Conservation (phyloP, 176 grass and related monocot species). For the barley (Hordeum vulgare) region DNA sequence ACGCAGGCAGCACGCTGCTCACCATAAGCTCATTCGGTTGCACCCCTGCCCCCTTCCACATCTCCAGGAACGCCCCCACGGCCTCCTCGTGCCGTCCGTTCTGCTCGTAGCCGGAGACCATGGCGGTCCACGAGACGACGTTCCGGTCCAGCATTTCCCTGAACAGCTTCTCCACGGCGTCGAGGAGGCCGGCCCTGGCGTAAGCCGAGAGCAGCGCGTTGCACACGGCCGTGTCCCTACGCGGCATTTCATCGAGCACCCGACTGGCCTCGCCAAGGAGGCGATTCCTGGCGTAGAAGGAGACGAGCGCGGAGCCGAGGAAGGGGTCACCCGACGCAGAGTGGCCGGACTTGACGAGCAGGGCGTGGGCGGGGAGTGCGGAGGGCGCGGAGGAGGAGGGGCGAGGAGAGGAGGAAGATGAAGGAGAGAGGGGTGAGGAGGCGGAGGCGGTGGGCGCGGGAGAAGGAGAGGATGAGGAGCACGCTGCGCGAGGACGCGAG, state of each 20-base stretch:
- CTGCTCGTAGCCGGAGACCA: slow-evolving; percentile 62
- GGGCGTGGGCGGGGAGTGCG: too few relatives aligned
- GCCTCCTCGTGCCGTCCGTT: slow-evolving; percentile 40
- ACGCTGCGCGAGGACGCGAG: slow-evolving; percentile 20
- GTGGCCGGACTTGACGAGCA: slow-evolving; percentile 41
- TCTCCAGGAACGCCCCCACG: slow-evolving; percentile 40
- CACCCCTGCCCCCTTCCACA: slow-evolving; percentile 37
- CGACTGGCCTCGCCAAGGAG: slow-evolving; percentile 16
- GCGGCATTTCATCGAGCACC: slow-evolving; percentile 39
- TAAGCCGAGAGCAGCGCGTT: slow-evolving; percentile 61
- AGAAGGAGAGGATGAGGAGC: slow-evolving; percentile 34
- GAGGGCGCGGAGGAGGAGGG: too few relatives aligned
- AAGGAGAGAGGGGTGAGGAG: too few relatives aligned
- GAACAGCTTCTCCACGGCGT: slow-evolving; percentile 46
- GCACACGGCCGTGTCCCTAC: slow-evolving; percentile 27
- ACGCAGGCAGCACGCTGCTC: slow-evolving; percentile 59
- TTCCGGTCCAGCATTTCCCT: slow-evolving; percentile 51
- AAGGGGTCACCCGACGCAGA: slow-evolving; percentile 36
- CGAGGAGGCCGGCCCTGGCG: slow-evolving; percentile 5
- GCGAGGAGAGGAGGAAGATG: too few relatives aligned
- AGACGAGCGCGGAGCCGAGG: slow-evolving; percentile 51
- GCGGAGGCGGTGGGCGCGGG: too few relatives aligned
- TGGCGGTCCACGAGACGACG: slow-evolving; percentile 62
- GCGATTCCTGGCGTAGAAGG: slow-evolving; percentile 42
- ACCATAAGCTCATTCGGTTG: slow-evolving; percentile 56